Conservation (phyloP, 202 grass and related monocot genomes). For the Tripidium arundinaceum region DNA sequence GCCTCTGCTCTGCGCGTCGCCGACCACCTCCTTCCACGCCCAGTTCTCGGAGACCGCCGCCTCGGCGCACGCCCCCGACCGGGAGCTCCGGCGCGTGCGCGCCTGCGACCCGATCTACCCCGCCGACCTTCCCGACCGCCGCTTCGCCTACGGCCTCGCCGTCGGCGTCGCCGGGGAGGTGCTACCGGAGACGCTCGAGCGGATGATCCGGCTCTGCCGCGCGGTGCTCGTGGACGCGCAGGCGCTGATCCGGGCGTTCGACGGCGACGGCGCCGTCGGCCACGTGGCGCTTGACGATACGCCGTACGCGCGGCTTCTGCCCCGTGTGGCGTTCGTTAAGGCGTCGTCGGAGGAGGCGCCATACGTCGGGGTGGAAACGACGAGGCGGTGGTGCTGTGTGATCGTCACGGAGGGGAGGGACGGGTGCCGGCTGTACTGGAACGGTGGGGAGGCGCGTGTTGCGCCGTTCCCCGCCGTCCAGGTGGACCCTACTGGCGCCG, state of each 20-base stretch:
- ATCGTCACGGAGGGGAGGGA: conserved; percentile 90
- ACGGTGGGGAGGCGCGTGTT: conserved; percentile 59
- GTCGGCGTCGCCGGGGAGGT: conserved; percentile 83
- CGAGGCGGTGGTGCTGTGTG: conserved; percentile 64
- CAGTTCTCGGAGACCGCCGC: conserved; percentile 45
- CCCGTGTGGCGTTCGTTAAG: conserved; percentile 69
- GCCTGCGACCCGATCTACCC: conserved; percentile 73
- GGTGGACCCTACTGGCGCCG: conserved; percentile 89
- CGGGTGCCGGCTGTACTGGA: conserved; percentile 71
- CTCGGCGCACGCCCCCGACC: conserved; percentile 54
- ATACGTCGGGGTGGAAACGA: conserved; percentile 62
- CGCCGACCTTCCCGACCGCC: conserved; percentile 52
- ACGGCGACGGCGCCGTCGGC: conserved; percentile 50
- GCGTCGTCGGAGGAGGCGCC: conserved; percentile 88
- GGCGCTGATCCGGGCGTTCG: conserved; percentile 86
- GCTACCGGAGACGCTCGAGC: conserved; percentile 60
- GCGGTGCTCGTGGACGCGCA: conserved; percentile 86
- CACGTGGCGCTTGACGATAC: conserved; percentile 54
- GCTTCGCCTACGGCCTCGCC: conserved; percentile 71
- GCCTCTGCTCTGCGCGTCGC: conserved; percentile 40
- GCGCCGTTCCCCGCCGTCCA: conserved; percentile 59
- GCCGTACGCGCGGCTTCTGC: conserved; percentile 52
- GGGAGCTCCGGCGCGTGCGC: conserved; percentile 61
- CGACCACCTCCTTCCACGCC: conserved; percentile 86
- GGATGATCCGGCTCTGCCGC: conserved; percentile 66